A percentile compares a stretch with the other conserved stretches of the same genome.
These are phyloP conservation scores for Candida mattraensis DNA, from an alignment of 805 yeast genomes.

Conservation along the genomic window DNA sequence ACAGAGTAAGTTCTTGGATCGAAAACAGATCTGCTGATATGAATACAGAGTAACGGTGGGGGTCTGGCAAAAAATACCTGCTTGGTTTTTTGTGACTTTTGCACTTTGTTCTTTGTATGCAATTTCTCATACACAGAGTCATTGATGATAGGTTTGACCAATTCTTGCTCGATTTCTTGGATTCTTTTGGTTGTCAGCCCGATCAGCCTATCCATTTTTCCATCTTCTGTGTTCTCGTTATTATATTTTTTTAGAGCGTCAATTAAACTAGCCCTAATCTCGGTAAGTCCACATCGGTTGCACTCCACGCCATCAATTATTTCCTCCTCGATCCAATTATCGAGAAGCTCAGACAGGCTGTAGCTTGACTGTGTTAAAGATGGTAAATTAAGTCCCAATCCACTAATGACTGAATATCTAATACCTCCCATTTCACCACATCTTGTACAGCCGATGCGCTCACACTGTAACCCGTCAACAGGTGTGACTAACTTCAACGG, in stretches of 20 bases:
- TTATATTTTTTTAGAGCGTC: constrained; percentile 35
- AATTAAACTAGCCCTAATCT: constrained; percentile 52
- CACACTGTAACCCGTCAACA: constrained; percentile 86
- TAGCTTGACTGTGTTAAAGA: constrained; percentile 41
- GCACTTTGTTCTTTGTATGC: constrained; percentile 71
- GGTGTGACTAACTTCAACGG: constrained; percentile 74
- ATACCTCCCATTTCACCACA: constrained; percentile 97
- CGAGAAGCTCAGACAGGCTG: constrained; percentile 52
- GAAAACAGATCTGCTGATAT: constrained; percentile 90
- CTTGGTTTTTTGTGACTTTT: constrained; percentile 78
- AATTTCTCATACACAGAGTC: constrained; percentile 76
- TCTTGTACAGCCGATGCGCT: constrained; percentile 82
- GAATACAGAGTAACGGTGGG: constrained; percentile 80
- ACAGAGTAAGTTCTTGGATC: constrained; percentile 83
- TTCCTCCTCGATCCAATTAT: constrained; percentile 76
- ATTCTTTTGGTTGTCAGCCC: constrained; percentile 47
- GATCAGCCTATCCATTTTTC: constrained; percentile 21
- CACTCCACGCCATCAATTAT: constrained; percentile 92
- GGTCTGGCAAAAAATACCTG: constrained; percentile 79
- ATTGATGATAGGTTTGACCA: constrained; percentile 65
- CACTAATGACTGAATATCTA: constrained; percentile 75
- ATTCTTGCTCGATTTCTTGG: constrained; percentile 48
- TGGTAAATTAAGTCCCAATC: constrained; percentile 70
- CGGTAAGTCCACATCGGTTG: constrained; percentile 80
- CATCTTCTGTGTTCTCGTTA: constrained; percentile 15